Evolutionary conservation across 2,329 filamentous ascomycete species (phyloP).

Genomic region (Colletotrichum liaoningense): DNA sequence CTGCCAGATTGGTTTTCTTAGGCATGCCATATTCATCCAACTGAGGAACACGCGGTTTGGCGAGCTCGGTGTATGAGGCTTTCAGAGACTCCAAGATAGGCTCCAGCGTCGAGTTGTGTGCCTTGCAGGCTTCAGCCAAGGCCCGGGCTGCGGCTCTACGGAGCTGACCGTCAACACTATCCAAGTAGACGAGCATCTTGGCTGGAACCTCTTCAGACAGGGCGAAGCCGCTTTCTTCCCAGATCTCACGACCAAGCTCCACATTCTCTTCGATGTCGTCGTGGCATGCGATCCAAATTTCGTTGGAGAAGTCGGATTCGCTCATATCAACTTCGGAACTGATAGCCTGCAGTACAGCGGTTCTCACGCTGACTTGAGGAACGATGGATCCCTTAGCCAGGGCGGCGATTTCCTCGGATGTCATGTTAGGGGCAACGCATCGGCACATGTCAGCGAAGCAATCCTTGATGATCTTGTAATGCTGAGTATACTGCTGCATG

Average conservation of each 20-base stretch:
- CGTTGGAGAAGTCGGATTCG: constrained; percentile 85
- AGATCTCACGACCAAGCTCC: constrained; percentile 86
- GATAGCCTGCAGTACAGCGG: constrained; percentile 88
- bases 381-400: constrained; percentile 85
- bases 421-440: constrained; percentile 86
- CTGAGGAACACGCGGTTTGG: constrained; percentile 84
- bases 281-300: constrained; percentile 94
- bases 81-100: constrained; percentile 74
- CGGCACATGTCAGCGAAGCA: constrained; percentile 88
- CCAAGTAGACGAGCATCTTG: constrained; percentile 81
- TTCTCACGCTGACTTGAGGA: constrained; percentile 82
- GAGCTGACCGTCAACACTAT: constrained; percentile 83
- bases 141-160: constrained; percentile 85
- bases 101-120: constrained; percentile 69
- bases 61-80: constrained; percentile 79
- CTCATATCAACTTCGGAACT: constrained; percentile 92
- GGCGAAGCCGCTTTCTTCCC: constrained; percentile 90
- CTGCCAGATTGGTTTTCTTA: constrained; percentile 85
- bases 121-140: constrained; percentile 77
- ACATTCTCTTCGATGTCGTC: constrained; percentile 91
- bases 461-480: constrained; percentile 96
- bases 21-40: constrained; percentile 96
- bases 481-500: constrained; percentile 90
- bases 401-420: constrained; percentile 75
- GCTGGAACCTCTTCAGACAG: constrained; percentile 73